A percentile compares a stretch with the other conserved stretches of the same genome.
phyloP scores from a whole-genome alignment of 495 filamentous ascomycete genomes.

The Mytilinidion resinicola region DNA sequence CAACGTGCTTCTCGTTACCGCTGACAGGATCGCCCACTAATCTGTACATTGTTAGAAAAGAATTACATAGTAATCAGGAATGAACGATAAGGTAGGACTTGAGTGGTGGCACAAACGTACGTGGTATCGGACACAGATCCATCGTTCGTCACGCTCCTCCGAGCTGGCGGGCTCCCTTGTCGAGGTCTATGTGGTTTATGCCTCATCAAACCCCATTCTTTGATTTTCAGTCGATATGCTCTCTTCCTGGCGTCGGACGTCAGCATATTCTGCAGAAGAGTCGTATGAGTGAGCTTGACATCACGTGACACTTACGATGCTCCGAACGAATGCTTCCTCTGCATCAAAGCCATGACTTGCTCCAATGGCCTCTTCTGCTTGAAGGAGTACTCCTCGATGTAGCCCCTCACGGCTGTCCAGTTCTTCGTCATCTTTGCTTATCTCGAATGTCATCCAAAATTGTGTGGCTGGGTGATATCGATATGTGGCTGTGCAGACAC shows the following conservation, averaged over 20 bases:
- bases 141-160: too few relatives aligned
- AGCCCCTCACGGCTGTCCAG: conserved; percentile 14
- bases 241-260: conserved; percentile 10
- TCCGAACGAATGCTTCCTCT: conserved; percentile 12
- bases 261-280: neutral
- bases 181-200: conserved; percentile 1
- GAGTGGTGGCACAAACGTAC: too few relatives aligned
- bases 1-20: too few relatives aligned
- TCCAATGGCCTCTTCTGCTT: conserved; percentile 20
- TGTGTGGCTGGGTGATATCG: too few relatives aligned
- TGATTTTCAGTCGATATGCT: conserved; percentile 25
- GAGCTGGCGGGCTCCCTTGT: neutral
- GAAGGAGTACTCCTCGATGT: conserved; percentile 16
- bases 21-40: too few relatives aligned
- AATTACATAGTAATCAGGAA: too few relatives aligned
- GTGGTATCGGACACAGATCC: too few relatives aligned
- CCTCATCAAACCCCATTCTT: conserved; percentile 22
- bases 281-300: neutral
- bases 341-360: conserved; percentile 21
- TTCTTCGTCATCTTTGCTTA: conserved; percentile 23
- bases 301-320: conserved; percentile 20
- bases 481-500: too few relatives aligned
- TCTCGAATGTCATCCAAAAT: neutral
- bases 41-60: too few relatives aligned
- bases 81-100: too few relatives aligned